Evolutionary conservation across 2,329 filamentous ascomycete genomes (phyloP).

Genomic region (Fusarium anguioides): DNA sequence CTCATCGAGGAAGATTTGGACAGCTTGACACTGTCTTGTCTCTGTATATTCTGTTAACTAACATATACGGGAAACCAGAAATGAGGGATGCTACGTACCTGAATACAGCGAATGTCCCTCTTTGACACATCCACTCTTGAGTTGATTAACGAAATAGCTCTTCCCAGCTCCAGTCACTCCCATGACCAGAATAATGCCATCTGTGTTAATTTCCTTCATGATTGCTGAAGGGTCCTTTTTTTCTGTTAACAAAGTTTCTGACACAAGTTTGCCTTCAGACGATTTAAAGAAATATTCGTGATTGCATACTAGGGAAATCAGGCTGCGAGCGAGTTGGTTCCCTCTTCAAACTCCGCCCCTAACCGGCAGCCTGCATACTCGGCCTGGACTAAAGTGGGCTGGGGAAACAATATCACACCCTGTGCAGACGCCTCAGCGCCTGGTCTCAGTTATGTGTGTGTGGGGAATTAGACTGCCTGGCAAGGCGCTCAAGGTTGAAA

Average conservation of each 20-base stretch:
- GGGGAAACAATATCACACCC: background rate
- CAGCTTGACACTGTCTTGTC: background rate
- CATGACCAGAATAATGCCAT: background rate
- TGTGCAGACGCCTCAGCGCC: background rate
- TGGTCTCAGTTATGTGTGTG: background rate
- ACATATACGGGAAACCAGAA: accelerated
- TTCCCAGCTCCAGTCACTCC: background rate
- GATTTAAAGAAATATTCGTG: background rate
- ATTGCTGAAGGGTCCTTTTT: no score
- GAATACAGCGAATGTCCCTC: background rate
- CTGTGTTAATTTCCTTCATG: background rate
- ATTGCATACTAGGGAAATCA: background rate
- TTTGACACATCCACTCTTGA: background rate
- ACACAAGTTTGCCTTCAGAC: background rate
- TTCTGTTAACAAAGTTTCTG: no score
- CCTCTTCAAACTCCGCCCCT: background rate
- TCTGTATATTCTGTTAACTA: background rate
- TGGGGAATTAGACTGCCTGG: background rate
- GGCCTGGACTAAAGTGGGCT: no score
- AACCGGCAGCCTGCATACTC: background rate
- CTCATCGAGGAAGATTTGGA: background rate
- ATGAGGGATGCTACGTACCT: accelerated
- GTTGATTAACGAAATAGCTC: background rate
- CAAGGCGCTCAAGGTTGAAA: background rate
- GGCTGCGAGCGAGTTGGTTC: background rate